phyloP scores from a whole-genome alignment of 257 asterid genomes.

The Parsonsia alboflavescens region DNA sequence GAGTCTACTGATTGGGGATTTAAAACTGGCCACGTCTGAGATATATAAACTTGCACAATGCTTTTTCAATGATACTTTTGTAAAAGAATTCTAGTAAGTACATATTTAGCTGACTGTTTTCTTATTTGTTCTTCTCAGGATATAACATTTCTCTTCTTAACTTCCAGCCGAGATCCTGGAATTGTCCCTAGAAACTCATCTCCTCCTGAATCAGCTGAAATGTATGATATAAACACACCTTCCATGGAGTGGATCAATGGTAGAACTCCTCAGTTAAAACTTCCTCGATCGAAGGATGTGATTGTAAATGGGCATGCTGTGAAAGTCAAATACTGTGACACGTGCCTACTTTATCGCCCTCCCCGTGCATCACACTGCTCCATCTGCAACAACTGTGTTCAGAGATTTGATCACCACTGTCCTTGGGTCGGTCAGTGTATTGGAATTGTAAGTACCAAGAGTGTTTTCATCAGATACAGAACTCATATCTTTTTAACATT shows the following conservation, averaged over 20 bases:
- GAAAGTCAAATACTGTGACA: slow-evolving; percentile 75
- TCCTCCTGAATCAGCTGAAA: slow-evolving; percentile 62
- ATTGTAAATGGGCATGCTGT: slow-evolving; percentile 65
- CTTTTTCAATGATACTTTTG: neutral
- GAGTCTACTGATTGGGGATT: neutral
- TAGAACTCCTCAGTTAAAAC: slow-evolving; percentile 62
- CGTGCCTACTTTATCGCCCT: slow-evolving; percentile 88
- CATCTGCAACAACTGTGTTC: slow-evolving; percentile 92
- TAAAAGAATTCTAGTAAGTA: neutral
- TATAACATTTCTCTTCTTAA: slow-evolving; percentile 57
- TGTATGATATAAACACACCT: slow-evolving; percentile 46
- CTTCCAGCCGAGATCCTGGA: slow-evolving; percentile 85
- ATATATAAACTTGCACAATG: neutral
- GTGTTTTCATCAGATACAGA: neutral
- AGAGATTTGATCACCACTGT: slow-evolving; percentile 87
- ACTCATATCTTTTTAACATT: neutral
- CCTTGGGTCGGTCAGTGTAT: slow-evolving; percentile 98
- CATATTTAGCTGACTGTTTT: slow-evolving; percentile 4
- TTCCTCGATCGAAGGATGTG: slow-evolving; percentile 72
- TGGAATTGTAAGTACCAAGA: slow-evolving; percentile 60
- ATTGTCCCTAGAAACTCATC: slow-evolving; percentile 57
- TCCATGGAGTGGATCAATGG: slow-evolving; percentile 91
- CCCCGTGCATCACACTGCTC: slow-evolving; percentile 97
- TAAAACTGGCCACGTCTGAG: neutral
- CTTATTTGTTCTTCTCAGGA: slow-evolving; percentile 43